These are phyloP conservation scores for Pichia rugopelliculosa DNA, from an alignment of 805 yeast species.

Conservation along the genomic window DNA sequence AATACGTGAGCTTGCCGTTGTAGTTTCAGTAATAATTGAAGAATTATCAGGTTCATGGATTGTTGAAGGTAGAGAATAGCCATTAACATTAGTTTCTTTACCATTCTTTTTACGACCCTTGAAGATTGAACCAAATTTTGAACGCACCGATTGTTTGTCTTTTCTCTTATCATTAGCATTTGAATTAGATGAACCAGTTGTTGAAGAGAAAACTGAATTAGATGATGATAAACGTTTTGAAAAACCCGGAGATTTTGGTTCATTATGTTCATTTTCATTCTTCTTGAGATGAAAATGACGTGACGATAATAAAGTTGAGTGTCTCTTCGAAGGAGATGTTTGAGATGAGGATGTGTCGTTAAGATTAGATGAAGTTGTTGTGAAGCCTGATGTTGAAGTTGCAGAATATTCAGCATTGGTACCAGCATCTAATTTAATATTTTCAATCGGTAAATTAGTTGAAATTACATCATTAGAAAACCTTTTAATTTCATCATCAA, in stretches of 20 bases:
- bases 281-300: conserved; percentile 12
- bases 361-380: conserved; percentile 5
- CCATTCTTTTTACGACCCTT: conserved; percentile 45
- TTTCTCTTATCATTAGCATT: conserved; percentile 13
- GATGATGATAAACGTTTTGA: conserved; percentile 11
- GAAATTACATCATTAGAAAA: conserved; percentile 37
- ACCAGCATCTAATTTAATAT: conserved; percentile 12
- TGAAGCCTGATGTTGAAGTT: conserved; percentile 11
- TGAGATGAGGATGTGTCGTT: conserved; percentile 14
- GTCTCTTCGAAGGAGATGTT: conserved; percentile 7
- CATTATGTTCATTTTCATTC: conserved; percentile 1
- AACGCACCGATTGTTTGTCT: conserved; percentile 41
- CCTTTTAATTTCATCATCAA: conserved; percentile 50
- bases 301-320: conserved; percentile 6
- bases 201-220: conserved; percentile 10
- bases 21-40: conserved; percentile 21
- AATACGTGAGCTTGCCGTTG: conserved; percentile 4
- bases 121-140: conserved; percentile 70
- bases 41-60: conserved; percentile 29
- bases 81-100: conserved; percentile 24
- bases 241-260: background rate
- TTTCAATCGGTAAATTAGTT: conserved; percentile 24
- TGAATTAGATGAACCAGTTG: conserved; percentile 1
- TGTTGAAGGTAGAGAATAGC: conserved; percentile 13
- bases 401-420: conserved; percentile 16